These are phyloP conservation scores for Sanguinoderma infundibulare DNA, from an alignment of 1,284 basidiomycete genomes.

Conservation along the genomic window DNA sequence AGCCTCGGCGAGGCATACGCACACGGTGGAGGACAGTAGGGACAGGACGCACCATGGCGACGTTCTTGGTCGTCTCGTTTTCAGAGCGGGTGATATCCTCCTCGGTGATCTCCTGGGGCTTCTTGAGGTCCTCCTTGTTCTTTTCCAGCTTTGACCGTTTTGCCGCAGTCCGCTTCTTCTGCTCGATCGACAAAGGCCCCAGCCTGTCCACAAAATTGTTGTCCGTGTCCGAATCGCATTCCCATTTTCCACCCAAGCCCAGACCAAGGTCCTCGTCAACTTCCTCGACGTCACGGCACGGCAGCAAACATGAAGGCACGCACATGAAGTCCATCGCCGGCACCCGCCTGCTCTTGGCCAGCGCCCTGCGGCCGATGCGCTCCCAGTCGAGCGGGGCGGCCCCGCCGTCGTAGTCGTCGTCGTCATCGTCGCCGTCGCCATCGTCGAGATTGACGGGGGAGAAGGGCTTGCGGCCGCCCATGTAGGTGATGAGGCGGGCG, in stretches of 20 bases:
- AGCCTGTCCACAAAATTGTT: constrained; percentile 51
- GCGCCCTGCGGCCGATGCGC: constrained; percentile 71
- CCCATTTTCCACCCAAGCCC: not conserved
- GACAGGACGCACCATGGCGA: constrained; percentile 52
- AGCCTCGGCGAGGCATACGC: not conserved
- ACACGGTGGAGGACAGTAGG: not conserved
- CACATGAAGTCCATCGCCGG: constrained; percentile 84
- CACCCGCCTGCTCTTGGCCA: constrained; percentile 75
- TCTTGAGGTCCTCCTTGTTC: constrained; percentile 65
- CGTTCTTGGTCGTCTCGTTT: constrained; percentile 85
- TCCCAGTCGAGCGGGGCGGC: constrained; percentile 67
- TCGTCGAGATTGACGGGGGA: constrained; percentile 20
- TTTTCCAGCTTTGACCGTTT: constrained; percentile 78
- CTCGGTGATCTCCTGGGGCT: constrained; percentile 77
- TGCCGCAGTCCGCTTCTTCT: constrained; percentile 63
- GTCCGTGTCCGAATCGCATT: not conserved
- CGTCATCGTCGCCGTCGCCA: not conserved
- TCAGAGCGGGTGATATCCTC: constrained; percentile 77
- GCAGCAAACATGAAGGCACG: constrained; percentile 28
- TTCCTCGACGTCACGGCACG: not conserved
- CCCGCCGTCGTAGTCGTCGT: constrained; percentile 41
- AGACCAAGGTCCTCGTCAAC: not conserved
- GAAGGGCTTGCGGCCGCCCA: constrained; percentile 65
- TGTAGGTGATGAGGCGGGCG: constrained; percentile 67
- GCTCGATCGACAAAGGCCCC: constrained; percentile 77